phyloP scores from a whole-genome alignment of 441 rosid species.

The Pelargonium australe region DNA sequence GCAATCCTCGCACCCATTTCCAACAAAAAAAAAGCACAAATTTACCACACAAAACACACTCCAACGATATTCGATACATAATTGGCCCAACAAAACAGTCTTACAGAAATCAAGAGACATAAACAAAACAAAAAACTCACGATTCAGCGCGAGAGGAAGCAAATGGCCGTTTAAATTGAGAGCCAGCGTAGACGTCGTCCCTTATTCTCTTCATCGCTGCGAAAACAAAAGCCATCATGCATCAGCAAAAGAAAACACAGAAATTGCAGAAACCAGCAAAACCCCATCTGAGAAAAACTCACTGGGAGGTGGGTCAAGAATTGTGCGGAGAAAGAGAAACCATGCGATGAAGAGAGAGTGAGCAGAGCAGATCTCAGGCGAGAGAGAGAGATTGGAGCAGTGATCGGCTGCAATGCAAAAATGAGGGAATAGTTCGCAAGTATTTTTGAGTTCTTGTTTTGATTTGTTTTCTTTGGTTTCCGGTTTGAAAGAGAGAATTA shows the following conservation, averaged over 20 bases:
- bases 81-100: neutral
- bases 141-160: slow-evolving; percentile 6
- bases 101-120: neutral
- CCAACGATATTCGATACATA: neutral
- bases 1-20: neutral
- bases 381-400: neutral
- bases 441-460: slow-evolving; percentile 1
- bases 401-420: neutral
- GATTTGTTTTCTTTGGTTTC: neutral
- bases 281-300: neutral
- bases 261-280: neutral
- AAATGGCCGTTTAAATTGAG: slow-evolving; percentile 5
- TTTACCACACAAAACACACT: neutral
- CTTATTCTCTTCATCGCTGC: slow-evolving; percentile 7
- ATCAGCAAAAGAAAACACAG: neutral
- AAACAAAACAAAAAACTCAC: neutral
- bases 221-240: neutral
- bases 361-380: slow-evolving; percentile 1
- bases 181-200: slow-evolving; percentile 6
- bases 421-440: slow-evolving; percentile 3
- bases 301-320: neutral
- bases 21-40: neutral
- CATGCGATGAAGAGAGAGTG: slow-evolving; percentile 6
- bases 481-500: neutral
- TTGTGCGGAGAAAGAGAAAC: neutral